Percentiles rank a stretch among this genome's conserved stretches.
These are phyloP conservation scores for Lavandula angustifolia DNA, from an alignment of 257 asterid species.

Conservation along the genomic window DNA sequence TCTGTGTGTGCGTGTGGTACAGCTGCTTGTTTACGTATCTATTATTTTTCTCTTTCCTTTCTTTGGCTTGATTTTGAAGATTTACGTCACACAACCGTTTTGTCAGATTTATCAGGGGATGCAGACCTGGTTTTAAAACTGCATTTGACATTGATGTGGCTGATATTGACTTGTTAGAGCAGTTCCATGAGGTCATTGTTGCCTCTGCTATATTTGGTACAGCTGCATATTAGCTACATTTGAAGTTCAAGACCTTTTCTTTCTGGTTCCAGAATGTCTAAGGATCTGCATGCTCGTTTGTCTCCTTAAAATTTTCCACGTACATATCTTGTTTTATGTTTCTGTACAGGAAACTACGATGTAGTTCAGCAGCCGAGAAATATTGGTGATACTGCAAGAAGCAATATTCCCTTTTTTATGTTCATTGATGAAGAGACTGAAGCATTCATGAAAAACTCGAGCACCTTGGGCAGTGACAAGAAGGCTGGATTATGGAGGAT, in stretches of 20 bases:
- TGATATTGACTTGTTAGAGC: slow-evolving; percentile 71
- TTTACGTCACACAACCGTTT: slow-evolving; percentile 22
- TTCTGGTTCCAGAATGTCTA: slow-evolving; percentile 25
- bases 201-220: slow-evolving; percentile 99
- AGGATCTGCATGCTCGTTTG: slow-evolving; percentile 28
- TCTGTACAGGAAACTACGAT: slow-evolving; percentile 78
- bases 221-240: slow-evolving; percentile 32
- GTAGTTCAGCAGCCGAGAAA: slow-evolving; percentile 80
- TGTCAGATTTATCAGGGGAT: slow-evolving; percentile 82
- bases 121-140: slow-evolving; percentile 80
- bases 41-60: not conserved
- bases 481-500: slow-evolving; percentile 87
- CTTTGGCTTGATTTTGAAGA: slow-evolving; percentile 21
- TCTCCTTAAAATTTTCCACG: slow-evolving; percentile 8
- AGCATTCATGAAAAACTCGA: slow-evolving; percentile 63
- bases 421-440: slow-evolving; percentile 94
- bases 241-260: slow-evolving; percentile 28
- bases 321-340: slow-evolving; percentile 24
- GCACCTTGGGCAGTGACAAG: slow-evolving; percentile 56
- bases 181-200: slow-evolving; percentile 79
- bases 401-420: slow-evolving; percentile 76
- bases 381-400: slow-evolving; percentile 57
- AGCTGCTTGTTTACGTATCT: not conserved
- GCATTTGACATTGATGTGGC: slow-evolving; percentile 83
- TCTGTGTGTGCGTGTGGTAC: not conserved